Percentiles rank a stretch among this genome's conserved stretches.
These are phyloP conservation scores for Moesziomyces sp. DNA, from an alignment of 1,284 basidiomycete genomes.

Conservation along the genomic window DNA sequence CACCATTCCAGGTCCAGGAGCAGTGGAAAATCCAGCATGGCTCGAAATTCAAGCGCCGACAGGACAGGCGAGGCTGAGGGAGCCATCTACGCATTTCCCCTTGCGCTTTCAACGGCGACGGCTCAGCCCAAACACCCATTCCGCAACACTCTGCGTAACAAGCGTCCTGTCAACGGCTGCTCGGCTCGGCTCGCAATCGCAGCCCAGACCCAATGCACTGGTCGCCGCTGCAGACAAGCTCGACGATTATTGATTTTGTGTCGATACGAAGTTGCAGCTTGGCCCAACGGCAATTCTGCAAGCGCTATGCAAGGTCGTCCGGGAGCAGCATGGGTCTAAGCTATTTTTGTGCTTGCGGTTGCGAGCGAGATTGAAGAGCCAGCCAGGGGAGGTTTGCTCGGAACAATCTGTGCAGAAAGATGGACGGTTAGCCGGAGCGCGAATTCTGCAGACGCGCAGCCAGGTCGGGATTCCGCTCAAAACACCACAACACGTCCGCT, in stretches of 20 bases:
- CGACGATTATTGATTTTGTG: too few species aligned
- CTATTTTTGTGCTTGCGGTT: not conserved
- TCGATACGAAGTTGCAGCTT: not conserved
- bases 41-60: conserved; percentile 2
- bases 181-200: too few species aligned
- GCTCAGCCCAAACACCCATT: conserved; percentile 1
- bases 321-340: too few species aligned
- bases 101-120: conserved; percentile 10
- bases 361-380: not conserved
- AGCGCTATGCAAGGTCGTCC: not conserved
- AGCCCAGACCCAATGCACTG: too few species aligned
- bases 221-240: too few species aligned
- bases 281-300: not conserved
- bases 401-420: conserved; percentile 31
- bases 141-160: too few species aligned
- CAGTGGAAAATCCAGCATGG: not conserved
- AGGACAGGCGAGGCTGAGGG: not conserved
- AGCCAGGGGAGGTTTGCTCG: conserved; percentile 6
- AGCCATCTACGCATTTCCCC: conserved; percentile 16
- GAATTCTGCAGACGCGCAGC: conserved; percentile 9
- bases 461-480: conserved; percentile 1
- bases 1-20: not conserved
- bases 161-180: not conserved
- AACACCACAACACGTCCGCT: conserved; percentile 4
- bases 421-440: conserved; percentile 12